Percentiles rank a stretch among this genome's conserved stretches.
Evolutionary conservation across 306 rosid genomes (phyloP).

Genomic region (Ceratonia siliqua): DNA sequence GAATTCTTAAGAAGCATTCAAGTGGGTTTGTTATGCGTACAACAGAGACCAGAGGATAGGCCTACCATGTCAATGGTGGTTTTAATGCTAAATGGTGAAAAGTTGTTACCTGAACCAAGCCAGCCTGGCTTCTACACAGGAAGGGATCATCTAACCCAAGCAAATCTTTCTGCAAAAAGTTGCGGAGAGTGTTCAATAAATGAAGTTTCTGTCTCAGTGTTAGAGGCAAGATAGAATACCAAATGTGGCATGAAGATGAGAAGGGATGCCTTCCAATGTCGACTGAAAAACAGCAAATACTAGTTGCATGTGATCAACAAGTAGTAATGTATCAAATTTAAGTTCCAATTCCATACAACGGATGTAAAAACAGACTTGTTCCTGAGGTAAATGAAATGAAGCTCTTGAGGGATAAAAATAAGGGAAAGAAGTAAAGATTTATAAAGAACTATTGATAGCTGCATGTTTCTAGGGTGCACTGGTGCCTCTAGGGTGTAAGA

Average conservation of each 20-base stretch:
- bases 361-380: no score
- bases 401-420: no score
- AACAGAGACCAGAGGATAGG: conserved; percentile 33
- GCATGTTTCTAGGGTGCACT: no score
- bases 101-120: conserved; percentile 9
- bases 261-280: neutral
- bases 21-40: conserved; percentile 25
- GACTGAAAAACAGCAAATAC: no score
- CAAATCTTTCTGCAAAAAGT: no score
- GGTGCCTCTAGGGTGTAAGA: no score
- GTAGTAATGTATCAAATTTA: neutral
- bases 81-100: conserved; percentile 36
- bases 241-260: neutral
- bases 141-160: neutral
- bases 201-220: neutral
- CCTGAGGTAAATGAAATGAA: no score
- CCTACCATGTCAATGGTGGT: conserved; percentile 32
- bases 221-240: neutral
- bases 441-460: no score
- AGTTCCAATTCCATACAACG: no score
- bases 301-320: neutral
- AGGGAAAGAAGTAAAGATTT: no score
- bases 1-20: conserved; percentile 24
- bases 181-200: neutral
- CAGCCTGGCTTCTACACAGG: conserved; percentile 14